A percentile compares a stretch with the other conserved stretches of the same genome.
Conservation (phyloP, 306 rosid species). For the Begonia peltatifolia region DNA sequence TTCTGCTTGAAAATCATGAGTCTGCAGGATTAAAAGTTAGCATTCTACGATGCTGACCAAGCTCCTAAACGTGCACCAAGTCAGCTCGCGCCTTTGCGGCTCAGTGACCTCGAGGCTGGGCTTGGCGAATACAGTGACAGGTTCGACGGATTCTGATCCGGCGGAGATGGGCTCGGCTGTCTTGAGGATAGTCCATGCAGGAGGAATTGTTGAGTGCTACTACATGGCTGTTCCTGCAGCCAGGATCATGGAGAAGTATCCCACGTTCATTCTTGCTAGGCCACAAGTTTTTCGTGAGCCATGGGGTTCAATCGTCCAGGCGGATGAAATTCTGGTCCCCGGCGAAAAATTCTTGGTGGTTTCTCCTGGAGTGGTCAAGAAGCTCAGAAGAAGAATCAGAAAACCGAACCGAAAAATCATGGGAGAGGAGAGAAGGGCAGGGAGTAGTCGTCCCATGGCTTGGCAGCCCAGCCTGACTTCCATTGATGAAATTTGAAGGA, state of each 20-base stretch:
- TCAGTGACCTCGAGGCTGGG: no score
- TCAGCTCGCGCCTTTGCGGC: no score
- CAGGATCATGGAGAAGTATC: constrained; percentile 21
- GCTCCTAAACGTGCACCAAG: no score
- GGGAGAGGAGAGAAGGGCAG: constrained; percentile 4
- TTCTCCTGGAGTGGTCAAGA: constrained; percentile 8
- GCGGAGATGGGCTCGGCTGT: background rate
- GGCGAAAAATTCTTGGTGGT: constrained; percentile 17
- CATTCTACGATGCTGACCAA: no score
- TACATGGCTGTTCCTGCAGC: constrained; percentile 19
- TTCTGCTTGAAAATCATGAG: no score
- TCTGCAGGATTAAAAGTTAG: no score
- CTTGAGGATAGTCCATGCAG: constrained; percentile 18
- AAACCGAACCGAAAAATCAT: background rate
- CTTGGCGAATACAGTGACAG: no score
- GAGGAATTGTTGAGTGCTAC: constrained; percentile 18
- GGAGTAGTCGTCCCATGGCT: background rate
- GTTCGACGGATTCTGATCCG: no score
- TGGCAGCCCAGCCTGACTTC: constrained; percentile 16
- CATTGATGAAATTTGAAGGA: constrained; percentile 5
- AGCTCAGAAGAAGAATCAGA: constrained; percentile 7
- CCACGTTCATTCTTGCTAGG: constrained; percentile 12
- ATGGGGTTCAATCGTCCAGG: constrained; percentile 16
- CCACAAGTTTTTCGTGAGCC: constrained; percentile 17
- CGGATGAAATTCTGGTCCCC: constrained; percentile 15